Evolutionary conservation across 441 rosid genomes (phyloP).

Genomic region (Pelargonium fulgidum): DNA sequence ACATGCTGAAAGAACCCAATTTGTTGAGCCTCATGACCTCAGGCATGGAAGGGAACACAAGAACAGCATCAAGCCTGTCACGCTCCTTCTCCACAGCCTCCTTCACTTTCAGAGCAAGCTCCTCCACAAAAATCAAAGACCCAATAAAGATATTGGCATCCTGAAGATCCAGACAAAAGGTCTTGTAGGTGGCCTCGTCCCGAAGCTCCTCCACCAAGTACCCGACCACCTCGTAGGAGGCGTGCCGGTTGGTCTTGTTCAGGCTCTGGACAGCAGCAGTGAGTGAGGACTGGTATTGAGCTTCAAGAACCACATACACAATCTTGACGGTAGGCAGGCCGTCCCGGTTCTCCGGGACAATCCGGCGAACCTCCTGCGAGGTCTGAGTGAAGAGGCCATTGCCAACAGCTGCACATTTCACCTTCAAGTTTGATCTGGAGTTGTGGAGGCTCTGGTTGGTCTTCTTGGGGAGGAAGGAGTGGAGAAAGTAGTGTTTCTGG

Average conservation of each 20-base stretch:
- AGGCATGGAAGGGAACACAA: slow-evolving; percentile 99
- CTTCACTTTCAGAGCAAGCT: slow-evolving; percentile 82
- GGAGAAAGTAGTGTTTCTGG: slow-evolving; percentile 71
- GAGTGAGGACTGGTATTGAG: slow-evolving; percentile 66
- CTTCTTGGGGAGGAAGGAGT: slow-evolving; percentile 59
- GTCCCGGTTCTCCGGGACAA: slow-evolving; percentile 59
- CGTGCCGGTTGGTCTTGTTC: slow-evolving; percentile 50
- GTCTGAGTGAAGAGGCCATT: slow-evolving; percentile 97
- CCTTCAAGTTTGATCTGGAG: slow-evolving; percentile 36
- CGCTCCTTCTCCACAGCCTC: slow-evolving; percentile 88
- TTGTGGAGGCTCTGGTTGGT: slow-evolving; percentile 22
- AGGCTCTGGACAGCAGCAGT: slow-evolving; percentile 61
- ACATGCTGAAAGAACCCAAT: slow-evolving; percentile 93
- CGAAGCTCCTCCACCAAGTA: slow-evolving; percentile 56
- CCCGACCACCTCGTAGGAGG: slow-evolving; percentile 77
- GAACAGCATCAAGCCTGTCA: slow-evolving; percentile 89
- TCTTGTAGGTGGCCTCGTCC: slow-evolving; percentile 54
- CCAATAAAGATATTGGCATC: slow-evolving; percentile 91
- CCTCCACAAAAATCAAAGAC: slow-evolving; percentile 89
- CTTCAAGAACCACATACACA: slow-evolving; percentile 94
- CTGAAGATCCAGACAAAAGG: slow-evolving; percentile 76
- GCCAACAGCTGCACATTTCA: slow-evolving; percentile 63
- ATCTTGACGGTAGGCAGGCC: slow-evolving; percentile 70
- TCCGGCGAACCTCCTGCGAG: slow-evolving; percentile 72
- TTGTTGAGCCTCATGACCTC: slow-evolving; percentile 96